These are phyloP conservation scores for Dryadomyces sulphureus DNA, from an alignment of 2,329 filamentous ascomycete genomes.

Conservation along the genomic window DNA sequence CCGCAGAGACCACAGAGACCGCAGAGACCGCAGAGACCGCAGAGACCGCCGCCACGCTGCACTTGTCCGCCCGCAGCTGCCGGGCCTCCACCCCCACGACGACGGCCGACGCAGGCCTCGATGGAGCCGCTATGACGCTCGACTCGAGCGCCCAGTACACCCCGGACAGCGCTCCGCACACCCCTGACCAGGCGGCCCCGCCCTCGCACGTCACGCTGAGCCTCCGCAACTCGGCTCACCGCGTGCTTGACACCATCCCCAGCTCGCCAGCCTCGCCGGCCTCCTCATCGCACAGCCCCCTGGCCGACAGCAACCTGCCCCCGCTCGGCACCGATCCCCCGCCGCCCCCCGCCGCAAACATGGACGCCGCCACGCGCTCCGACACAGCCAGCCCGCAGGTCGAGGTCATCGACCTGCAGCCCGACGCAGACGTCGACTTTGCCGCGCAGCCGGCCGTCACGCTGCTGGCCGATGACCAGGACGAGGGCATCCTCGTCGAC, in stretches of 20 bases:
- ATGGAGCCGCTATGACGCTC: slow-evolving; percentile 24
- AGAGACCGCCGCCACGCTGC: background rate
- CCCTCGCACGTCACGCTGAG: slow-evolving; percentile 37
- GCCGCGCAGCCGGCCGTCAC: slow-evolving; percentile 12
- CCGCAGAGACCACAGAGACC: too few species aligned
- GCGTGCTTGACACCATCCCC: slow-evolving; percentile 22
- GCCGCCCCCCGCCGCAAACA: background rate
- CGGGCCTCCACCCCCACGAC: background rate
- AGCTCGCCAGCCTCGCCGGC: slow-evolving; percentile 23
- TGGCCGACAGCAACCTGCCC: slow-evolving; percentile 2
- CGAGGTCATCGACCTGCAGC: slow-evolving; percentile 25
- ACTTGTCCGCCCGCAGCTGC: too few species aligned
- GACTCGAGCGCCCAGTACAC: slow-evolving; percentile 27
- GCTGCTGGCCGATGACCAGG: slow-evolving; percentile 9
- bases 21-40: too few species aligned
- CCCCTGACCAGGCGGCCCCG: background rate
- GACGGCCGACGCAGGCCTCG: slow-evolving; percentile 12
- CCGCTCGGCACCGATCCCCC: slow-evolving; percentile 27
- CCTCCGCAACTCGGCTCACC: slow-evolving; percentile 29
- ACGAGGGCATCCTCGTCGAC: slow-evolving; percentile 18
- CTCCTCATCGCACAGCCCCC: slow-evolving; percentile 19
- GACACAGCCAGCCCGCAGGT: slow-evolving; percentile 28
- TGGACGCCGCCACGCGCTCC: slow-evolving; percentile 19
- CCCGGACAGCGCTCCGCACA: slow-evolving; percentile 18
- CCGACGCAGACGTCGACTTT: slow-evolving; percentile 18